These are phyloP conservation scores for Lophiostoma macrostomum DNA, from an alignment of 495 filamentous ascomycete species.

Conservation along the genomic window DNA sequence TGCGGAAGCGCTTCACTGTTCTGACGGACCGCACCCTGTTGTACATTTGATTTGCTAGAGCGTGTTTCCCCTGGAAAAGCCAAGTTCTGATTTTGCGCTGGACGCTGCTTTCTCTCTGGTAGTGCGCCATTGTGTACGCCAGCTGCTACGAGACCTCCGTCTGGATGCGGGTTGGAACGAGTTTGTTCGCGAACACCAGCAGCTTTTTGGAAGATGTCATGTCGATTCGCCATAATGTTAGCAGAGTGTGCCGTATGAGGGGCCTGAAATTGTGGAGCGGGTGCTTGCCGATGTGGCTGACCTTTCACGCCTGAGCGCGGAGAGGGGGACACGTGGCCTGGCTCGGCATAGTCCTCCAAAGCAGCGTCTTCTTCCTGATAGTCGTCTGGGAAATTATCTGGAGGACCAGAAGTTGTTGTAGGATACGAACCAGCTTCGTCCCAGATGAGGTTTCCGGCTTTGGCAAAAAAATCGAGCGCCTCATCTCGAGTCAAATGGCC, in stretches of 20 bases:
- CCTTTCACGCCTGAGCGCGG: background rate
- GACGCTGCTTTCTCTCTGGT: no score
- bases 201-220: background rate
- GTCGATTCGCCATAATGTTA: background rate
- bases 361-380: background rate
- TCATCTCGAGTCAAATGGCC: background rate
- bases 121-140: no score
- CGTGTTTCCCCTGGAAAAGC: no score
- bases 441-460: background rate
- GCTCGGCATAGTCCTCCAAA: background rate
- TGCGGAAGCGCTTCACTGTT: no score
- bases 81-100: no score
- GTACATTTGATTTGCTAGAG: no score
- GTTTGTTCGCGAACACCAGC: no score
- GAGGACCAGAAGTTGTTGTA: constrained; percentile 22
- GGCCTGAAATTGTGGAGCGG: background rate
- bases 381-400: constrained; percentile 1
- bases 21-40: no score
- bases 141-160: no score
- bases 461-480: background rate
- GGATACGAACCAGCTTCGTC: constrained; percentile 24
- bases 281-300: background rate
- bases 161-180: no score
- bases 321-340: constrained; percentile 5
- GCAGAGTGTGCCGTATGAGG: background rate